Conservation (phyloP, 2,329 filamentous ascomycete species). For the Aspergillus ustus region DNA sequence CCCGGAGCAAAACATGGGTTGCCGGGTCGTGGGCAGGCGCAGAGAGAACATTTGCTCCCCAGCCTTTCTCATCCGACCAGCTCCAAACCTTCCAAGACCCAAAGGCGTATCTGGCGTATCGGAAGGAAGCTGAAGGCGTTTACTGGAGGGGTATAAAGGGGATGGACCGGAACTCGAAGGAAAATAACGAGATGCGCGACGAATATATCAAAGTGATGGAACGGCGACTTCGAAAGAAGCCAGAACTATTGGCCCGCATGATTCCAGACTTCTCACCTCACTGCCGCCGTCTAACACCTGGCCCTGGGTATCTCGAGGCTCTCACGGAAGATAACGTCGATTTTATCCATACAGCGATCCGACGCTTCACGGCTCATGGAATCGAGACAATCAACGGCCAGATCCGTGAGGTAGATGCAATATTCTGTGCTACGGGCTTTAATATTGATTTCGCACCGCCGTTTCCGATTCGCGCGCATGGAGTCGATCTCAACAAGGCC, state of each 20-base stretch:
- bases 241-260: not conserved
- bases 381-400: constrained; percentile 28
- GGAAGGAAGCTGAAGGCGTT: constrained; percentile 1
- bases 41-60: not conserved
- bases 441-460: constrained; percentile 29
- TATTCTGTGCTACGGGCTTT: constrained; percentile 27
- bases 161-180: not conserved
- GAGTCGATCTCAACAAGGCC: too few species aligned
- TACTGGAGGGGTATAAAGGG: not conserved
- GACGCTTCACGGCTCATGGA: constrained; percentile 40
- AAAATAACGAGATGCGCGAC: not conserved
- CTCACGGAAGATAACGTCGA: constrained; percentile 50
- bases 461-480: too few species aligned
- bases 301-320: constrained; percentile 49
- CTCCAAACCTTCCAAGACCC: not conserved
- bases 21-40: not conserved
- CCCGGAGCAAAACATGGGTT: constrained; percentile 1
- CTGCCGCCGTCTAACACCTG: constrained; percentile 49
- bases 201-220: not conserved
- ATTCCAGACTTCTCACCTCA: constrained; percentile 25
- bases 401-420: constrained; percentile 20
- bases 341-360: constrained; percentile 48
- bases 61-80: too few species aligned
- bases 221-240: not conserved
- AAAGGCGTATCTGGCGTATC: not conserved